Evolutionary conservation across 768 basidiomycete species (phyloP), one percentile per base, ranked within the genome.

Genomic region (Boletus insuetus): DNA sequence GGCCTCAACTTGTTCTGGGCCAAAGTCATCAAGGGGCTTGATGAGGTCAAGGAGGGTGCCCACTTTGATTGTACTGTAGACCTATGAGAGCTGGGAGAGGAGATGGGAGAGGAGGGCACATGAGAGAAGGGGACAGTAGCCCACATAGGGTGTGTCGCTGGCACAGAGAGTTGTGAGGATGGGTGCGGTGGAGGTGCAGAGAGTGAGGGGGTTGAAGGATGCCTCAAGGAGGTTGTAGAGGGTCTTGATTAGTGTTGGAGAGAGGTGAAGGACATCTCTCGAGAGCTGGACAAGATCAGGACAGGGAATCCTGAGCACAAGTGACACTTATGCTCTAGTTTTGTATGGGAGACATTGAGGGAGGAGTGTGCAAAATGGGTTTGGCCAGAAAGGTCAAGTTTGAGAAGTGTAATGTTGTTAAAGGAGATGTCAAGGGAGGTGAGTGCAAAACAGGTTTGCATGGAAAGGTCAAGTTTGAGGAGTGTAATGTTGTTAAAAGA

Each of bases 141-240:
- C 84, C 0, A 87, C 77, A 64, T 90, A 94, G 2, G 83, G 77
- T 0, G 69, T 60, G 11, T 59, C 66, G 29, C 29, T 47, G 11
- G 79, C 71, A 19, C 74, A 70, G 53, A 95, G 81, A 6, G 76
- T 65, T 40, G 81, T 73, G 51, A 98, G 82, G 56, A 98, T 77
- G 12, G 94, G 91, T 4, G 90, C 85, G 41, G 93, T 85, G 57
- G 82, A 79, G 6, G 81, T 69, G 69, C 91, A 92, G 55, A 97
- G 86, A 0, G 84, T 86, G 59, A 96, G 82, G 0, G 96, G 96
- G 69, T 98, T 93, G 64, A 98, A 96, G 7, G 91, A 88, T 40
- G 89, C 88, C 74, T 97, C 94, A 60, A 99, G 85, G 46, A 94
- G 83, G 65, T 83, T 82, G 79, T 96, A 96, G 20, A 98, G 81